Conservation (phyloP, 345 rosid species). For the Euphorbia pulcherrima region DNA sequence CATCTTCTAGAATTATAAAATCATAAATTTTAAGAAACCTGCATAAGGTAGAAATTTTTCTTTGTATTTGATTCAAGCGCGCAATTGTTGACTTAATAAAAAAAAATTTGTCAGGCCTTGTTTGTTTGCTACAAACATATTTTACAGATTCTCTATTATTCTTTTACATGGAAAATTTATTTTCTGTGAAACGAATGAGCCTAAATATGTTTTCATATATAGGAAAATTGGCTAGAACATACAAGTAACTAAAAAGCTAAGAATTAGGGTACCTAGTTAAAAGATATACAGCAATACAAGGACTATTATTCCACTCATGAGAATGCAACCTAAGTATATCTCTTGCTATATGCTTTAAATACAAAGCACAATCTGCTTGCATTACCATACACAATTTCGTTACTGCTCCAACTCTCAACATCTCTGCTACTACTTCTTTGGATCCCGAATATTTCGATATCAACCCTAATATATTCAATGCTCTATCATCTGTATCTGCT, state of each 20-base stretch:
- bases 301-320: slow-evolving; percentile 49
- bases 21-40: no score
- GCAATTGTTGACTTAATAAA: no score
- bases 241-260: background rate
- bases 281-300: slow-evolving; percentile 52
- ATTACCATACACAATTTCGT: slow-evolving; percentile 59
- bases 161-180: no score
- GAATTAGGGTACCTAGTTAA: slow-evolving; percentile 32
- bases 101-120: no score
- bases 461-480: slow-evolving; percentile 32
- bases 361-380: slow-evolving; percentile 43
- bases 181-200: no score
- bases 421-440: slow-evolving; percentile 37
- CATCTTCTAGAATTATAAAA: no score
- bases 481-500: slow-evolving; percentile 41
- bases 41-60: no score
- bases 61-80: no score
- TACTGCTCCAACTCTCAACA: slow-evolving; percentile 59
- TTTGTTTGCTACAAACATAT: no score
- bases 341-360: slow-evolving; percentile 45
- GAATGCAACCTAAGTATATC: slow-evolving; percentile 43
- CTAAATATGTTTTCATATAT: no score
- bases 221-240: no score
- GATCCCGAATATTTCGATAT: slow-evolving; percentile 35
- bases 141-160: no score